phyloP scores from a whole-genome alignment of 768 basidiomycete genomes.

The Saitozyma podzolica region DNA sequence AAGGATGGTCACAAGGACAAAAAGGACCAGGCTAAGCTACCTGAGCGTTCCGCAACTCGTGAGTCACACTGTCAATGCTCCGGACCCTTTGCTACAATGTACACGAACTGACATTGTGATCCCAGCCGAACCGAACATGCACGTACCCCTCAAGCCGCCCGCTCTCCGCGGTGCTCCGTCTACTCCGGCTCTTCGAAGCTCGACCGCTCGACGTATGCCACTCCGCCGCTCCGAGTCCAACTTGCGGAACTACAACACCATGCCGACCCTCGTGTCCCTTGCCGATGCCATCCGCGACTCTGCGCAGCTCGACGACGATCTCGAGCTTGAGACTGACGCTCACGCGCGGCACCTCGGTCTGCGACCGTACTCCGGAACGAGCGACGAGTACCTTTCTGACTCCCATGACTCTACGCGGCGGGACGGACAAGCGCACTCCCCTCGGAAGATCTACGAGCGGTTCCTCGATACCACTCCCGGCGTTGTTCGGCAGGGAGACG shows the following conservation, averaged over 20 bases:
- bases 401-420: no score
- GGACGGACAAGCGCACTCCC: slow-evolving; percentile 5
- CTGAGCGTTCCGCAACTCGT: slow-evolving; percentile 19
- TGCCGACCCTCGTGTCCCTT: slow-evolving; percentile 22
- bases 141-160: slow-evolving; percentile 37
- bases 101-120: background rate
- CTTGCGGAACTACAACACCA: slow-evolving; percentile 36
- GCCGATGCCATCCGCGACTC: slow-evolving; percentile 7
- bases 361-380: background rate
- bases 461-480: slow-evolving; percentile 39
- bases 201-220: slow-evolving; percentile 8
- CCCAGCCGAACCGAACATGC: slow-evolving; percentile 28
- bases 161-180: slow-evolving; percentile 39
- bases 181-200: slow-evolving; percentile 36
- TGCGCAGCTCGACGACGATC: slow-evolving; percentile 12
- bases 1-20: slow-evolving; percentile 13
- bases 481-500: slow-evolving; percentile 37
- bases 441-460: slow-evolving; percentile 31
- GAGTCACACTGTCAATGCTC: slow-evolving; percentile 1
- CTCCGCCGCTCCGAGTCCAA: slow-evolving; percentile 43
- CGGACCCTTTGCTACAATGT: background rate
- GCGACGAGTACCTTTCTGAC: background rate
- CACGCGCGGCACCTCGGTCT: background rate
- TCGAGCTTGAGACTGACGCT: background rate
- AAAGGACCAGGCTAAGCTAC: background rate